These are phyloP conservation scores for Taxillus chinensis DNA, from an alignment of 164 flowering plant genomes.

Conservation along the genomic window DNA sequence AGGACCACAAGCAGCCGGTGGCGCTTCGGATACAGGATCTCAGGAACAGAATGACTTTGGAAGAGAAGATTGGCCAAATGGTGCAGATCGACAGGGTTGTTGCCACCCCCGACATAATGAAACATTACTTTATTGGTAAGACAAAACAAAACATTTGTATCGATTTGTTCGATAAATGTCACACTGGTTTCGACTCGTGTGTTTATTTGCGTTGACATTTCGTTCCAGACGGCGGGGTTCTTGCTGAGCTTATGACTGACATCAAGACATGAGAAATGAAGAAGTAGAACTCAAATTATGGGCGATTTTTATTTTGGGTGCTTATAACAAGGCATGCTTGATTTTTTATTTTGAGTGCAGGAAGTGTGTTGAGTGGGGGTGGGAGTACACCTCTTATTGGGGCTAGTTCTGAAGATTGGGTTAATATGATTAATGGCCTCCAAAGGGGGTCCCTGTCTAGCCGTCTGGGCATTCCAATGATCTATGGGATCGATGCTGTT, in stretches of 20 bases:
- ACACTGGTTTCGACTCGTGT: no score
- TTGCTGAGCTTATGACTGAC: no score
- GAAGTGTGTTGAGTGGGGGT: constrained; percentile 55
- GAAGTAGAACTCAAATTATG: no score
- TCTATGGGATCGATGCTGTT: constrained; percentile 24
- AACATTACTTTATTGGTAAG: constrained; percentile 36
- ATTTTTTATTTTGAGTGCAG: constrained; percentile 15
- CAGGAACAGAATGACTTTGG: constrained; percentile 36
- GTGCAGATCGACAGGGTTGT: constrained; percentile 41
- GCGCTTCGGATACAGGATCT: constrained; percentile 32
- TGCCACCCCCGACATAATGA: constrained; percentile 29
- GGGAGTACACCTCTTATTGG: constrained; percentile 44
- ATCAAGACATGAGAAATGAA: no score
- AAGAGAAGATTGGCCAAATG: constrained; percentile 62
- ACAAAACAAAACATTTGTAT: background rate
- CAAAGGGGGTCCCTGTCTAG: constrained; percentile 42
- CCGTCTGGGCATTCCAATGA: constrained; percentile 42
- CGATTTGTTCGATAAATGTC: background rate
- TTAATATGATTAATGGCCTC: constrained; percentile 41
- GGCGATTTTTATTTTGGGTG: no score
- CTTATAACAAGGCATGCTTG: no score
- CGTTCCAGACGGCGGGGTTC: no score
- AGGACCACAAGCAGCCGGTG: constrained; percentile 36
- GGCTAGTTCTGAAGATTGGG: constrained; percentile 46
- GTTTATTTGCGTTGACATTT: no score